A percentile compares a stretch with the other conserved stretches of the same genome.
These are phyloP conservation scores for Salmacisia buchloeana DNA, from an alignment of 1,284 basidiomycete species.

Conservation along the genomic window DNA sequence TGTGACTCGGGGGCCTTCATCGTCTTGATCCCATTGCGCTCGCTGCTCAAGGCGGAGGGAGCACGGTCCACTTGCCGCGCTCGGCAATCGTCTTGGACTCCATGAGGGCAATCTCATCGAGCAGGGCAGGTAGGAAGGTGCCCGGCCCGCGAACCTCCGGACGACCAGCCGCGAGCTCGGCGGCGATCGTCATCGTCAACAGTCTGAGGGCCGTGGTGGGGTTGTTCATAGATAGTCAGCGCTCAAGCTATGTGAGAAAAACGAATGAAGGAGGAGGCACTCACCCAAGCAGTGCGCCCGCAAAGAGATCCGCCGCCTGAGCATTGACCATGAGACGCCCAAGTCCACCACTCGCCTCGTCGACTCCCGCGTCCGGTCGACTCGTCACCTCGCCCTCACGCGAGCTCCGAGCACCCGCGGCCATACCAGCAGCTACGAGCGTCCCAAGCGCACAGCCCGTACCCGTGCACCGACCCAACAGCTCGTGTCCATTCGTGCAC, in stretches of 20 bases:
- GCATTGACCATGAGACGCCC: constrained; percentile 21
- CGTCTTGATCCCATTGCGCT: no score
- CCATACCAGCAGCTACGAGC: constrained; percentile 67
- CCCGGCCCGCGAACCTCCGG: constrained; percentile 73
- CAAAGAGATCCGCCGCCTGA: constrained; percentile 24
- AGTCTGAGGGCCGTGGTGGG: no score
- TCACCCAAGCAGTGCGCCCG: constrained; percentile 35
- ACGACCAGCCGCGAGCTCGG: constrained; percentile 70
- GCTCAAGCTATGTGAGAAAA: no score
- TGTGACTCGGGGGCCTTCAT: no score
- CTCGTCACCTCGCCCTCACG: background rate
- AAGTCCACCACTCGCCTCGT: background rate
- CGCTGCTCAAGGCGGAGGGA: background rate
- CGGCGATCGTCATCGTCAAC: constrained; percentile 73
- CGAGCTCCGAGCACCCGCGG: constrained; percentile 57
- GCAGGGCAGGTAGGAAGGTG: constrained; percentile 77
- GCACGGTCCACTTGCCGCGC: constrained; percentile 55
- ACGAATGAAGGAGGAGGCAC: no score
- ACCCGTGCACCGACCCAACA: constrained; percentile 77
- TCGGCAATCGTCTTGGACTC: constrained; percentile 57
- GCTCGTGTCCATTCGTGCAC: constrained; percentile 68
- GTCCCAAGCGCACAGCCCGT: constrained; percentile 84
- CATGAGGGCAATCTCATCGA: constrained; percentile 63
- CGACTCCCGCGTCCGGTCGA: background rate
- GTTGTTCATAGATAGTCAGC: no score